Base-by-base conservation (phyloP, 2,329 filamentous ascomycete genomes). In the Hypoxylon sp. region DNA sequence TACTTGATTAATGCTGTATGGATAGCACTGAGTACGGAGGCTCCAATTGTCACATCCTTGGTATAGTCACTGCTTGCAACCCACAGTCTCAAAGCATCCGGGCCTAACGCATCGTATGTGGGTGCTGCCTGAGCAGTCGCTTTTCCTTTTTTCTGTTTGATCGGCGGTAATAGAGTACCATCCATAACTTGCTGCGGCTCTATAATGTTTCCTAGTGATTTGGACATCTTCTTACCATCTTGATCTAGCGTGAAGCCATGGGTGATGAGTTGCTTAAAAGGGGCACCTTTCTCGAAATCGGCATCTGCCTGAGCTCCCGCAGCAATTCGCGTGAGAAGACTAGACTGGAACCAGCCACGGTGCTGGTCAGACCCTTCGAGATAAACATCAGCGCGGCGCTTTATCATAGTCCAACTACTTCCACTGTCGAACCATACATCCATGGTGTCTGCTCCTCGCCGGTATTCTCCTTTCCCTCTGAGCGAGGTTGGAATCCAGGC, bases 351-450 rank as follows among this genome's bases (percentile, higher is more conserved):
- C 96, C 96, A 99, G 30, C 96, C 96, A 41, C 96, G 91, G 79
- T 99, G 96, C 78, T 99, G 96, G 78, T 99, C 96, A 2, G 91
- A 93, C 32, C 96, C 96, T 81, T 99, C 96, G 2, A 98, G 86
- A 77, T 97, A 98, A 23, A 98, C 87, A 77, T 99, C 94, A 0
- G 93, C 93, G 23, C 78, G 90, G 28, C 78, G 75, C 7, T 79
- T 73, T 28, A 82, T 83, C 76, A 88, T 85, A 3, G 85, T 91
- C 96, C 96, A 99, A 75, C 93, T 97, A 53, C 92, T 97, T 5
- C 96, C 96, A 72, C 96, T 98, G 79, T 99, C 96, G 74, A 99
- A 99, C 96, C 96, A 99, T 9, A 99, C 96, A 79, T 99, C 96
- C 96, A 99, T 99, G 0, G 96, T 99, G 75, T 99, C 96, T 46